Evolutionary conservation across 2,329 filamentous ascomycete species (phyloP).

Genomic region (Colletotrichum caudatum): DNA sequence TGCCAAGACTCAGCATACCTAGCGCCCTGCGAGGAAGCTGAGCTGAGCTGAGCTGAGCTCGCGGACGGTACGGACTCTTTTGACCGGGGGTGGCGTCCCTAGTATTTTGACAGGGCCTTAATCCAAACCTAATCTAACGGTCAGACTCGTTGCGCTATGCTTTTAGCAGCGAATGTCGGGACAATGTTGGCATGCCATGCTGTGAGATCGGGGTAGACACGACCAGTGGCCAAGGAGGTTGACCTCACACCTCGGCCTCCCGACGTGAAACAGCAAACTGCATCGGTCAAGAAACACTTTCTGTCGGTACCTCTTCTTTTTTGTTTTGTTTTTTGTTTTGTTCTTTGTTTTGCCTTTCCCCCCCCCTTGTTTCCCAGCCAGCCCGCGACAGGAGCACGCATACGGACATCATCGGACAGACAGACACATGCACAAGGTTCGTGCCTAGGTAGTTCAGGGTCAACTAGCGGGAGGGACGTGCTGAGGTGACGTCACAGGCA

Average conservation of each 20-base stretch:
- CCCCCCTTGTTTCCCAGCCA: too few relatives aligned
- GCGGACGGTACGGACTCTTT: background rate
- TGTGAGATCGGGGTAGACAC: background rate
- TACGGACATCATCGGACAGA: background rate
- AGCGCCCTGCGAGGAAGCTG: background rate
- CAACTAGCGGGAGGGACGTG: background rate
- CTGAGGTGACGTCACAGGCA: constrained; percentile 8
- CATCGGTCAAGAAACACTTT: background rate
- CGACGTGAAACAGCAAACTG: background rate
- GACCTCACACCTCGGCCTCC: background rate
- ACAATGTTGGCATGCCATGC: background rate
- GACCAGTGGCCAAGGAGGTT: background rate
- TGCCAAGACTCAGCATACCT: background rate
- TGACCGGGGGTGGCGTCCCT: background rate
- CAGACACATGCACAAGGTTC: background rate
- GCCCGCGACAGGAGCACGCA: background rate
- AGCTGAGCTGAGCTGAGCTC: too few relatives aligned
- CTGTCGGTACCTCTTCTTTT: background rate
- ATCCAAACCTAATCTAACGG: background rate
- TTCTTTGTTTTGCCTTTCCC: too few relatives aligned
- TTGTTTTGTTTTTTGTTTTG: too few relatives aligned
- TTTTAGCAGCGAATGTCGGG: background rate
- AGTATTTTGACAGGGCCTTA: background rate
- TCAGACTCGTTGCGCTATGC: background rate
- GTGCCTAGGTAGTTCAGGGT: too few relatives aligned